Conservation (phyloP, 73 alveolate genomes). For the Uronychia binucleata region DNA sequence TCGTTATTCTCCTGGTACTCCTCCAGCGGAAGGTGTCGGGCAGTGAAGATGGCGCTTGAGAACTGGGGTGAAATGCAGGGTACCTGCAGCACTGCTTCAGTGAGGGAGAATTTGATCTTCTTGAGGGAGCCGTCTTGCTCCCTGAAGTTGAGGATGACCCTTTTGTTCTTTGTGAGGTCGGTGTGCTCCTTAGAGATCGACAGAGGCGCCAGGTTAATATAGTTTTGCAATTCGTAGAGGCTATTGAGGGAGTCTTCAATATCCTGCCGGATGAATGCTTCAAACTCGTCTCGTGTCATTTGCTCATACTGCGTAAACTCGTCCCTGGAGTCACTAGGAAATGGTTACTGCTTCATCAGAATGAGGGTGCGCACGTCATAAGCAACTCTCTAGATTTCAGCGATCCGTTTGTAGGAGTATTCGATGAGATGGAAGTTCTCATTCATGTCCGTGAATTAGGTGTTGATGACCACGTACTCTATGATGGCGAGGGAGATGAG, state of each 20-base stretch:
- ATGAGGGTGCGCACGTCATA: slow-evolving; percentile 36
- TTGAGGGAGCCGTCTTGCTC: slow-evolving; percentile 43
- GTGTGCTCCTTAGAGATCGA: slow-evolving; percentile 17
- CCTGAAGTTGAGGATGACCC: slow-evolving; percentile 35
- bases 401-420: slow-evolving; percentile 32
- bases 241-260: slow-evolving; percentile 29
- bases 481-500: slow-evolving; percentile 30
- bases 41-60: slow-evolving; percentile 45
- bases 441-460: slow-evolving; percentile 30
- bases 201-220: slow-evolving; percentile 15
- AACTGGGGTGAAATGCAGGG: not conserved
- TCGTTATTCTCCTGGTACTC: slow-evolving; percentile 34
- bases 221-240: slow-evolving; percentile 33
- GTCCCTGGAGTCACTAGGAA: not conserved
- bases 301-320: not conserved
- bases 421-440: slow-evolving; percentile 44
- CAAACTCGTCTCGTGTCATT: not conserved
- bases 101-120: slow-evolving; percentile 34
- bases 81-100: slow-evolving; percentile 44
- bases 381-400: slow-evolving; percentile 47
- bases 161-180: slow-evolving; percentile 6
- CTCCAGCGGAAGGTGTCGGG: slow-evolving; percentile 22
- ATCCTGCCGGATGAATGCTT: slow-evolving; percentile 6
- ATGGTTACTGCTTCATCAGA: slow-evolving; percentile 29
- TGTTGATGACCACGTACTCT: slow-evolving; percentile 25